Conservation (phyloP, 1,139 yeast species). For the Yamadazyma conglobata region DNA sequence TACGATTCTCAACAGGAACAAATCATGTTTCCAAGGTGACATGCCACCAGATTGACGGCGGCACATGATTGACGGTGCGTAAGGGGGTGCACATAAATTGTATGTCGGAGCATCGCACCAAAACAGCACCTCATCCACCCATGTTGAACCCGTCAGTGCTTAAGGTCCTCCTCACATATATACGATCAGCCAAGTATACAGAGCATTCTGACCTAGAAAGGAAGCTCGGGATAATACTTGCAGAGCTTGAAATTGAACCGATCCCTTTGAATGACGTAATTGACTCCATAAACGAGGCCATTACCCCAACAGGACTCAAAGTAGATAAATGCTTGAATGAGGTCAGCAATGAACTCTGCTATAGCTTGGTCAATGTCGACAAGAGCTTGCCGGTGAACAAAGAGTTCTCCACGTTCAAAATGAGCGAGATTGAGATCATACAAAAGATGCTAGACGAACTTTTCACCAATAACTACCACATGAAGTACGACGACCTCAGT, state of each 20-base stretch:
- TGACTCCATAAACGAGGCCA: conserved; percentile 35
- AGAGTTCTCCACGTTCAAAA: conserved; percentile 38
- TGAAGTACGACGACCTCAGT: conserved; percentile 7
- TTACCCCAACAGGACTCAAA: conserved; percentile 43
- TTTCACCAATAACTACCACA: conserved; percentile 20
- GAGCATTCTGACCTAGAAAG: conserved; percentile 14
- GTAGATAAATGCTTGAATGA: conserved; percentile 40
- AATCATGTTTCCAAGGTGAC: too few relatives aligned
- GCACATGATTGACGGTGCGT: too few relatives aligned
- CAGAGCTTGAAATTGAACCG: conserved; percentile 4
- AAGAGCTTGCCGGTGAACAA: conserved; percentile 30
- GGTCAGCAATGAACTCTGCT: conserved; percentile 28
- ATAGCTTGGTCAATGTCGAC: conserved; percentile 41
- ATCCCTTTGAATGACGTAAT: conserved; percentile 20
- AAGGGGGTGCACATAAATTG: too few relatives aligned
- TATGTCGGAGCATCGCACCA: too few relatives aligned
- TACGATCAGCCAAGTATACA: conserved; percentile 33
- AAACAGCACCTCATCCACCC: too few relatives aligned
- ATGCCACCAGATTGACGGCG: too few relatives aligned
- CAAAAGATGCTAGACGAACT: conserved; percentile 48
- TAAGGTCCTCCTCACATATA: conserved; percentile 38
- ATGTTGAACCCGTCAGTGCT: conserved; percentile 1
- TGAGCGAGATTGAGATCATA: conserved; percentile 47
- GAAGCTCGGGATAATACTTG: conserved; percentile 13
- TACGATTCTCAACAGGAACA: too few relatives aligned